A percentile compares a stretch with the other conserved stretches of the same genome.
Conservation (phyloP, 1,284 basidiomycete species). For the Dichomitus squalens region DNA sequence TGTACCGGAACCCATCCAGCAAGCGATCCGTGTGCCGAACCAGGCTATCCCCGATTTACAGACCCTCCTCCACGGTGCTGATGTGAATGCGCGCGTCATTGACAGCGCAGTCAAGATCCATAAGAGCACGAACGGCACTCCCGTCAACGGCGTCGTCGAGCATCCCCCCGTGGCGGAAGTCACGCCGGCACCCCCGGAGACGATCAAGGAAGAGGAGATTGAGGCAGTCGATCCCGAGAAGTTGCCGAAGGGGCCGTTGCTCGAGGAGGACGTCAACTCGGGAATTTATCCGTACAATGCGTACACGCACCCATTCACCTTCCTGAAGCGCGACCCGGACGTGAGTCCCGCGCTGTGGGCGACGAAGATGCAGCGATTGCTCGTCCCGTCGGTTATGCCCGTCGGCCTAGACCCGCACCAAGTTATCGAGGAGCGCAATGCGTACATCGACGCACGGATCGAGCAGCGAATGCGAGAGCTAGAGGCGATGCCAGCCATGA, state of each 20-base stretch:
- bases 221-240: slow-evolving; percentile 39
- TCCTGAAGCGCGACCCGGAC: slow-evolving; percentile 67
- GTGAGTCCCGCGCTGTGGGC: slow-evolving; percentile 61
- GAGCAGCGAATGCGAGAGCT: slow-evolving; percentile 90
- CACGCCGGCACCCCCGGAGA: slow-evolving; percentile 4
- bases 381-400: slow-evolving; percentile 91
- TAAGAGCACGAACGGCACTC: slow-evolving; percentile 49
- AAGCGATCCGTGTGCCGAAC: slow-evolving; percentile 72
- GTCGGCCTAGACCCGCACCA: slow-evolving; percentile 92
- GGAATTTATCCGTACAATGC: slow-evolving; percentile 96
- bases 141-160: slow-evolving; percentile 18
- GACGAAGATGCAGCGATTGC: slow-evolving; percentile 77
- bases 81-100: slow-evolving; percentile 64
- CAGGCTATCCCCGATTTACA: slow-evolving; percentile 64
- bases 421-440: slow-evolving; percentile 89
- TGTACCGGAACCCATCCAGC: slow-evolving; percentile 79
- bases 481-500: slow-evolving; percentile 81
- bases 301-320: slow-evolving; percentile 84
- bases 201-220: slow-evolving; percentile 25
- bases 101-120: slow-evolving; percentile 81
- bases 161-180: background rate
- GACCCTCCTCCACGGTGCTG: slow-evolving; percentile 59
- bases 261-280: slow-evolving; percentile 82
- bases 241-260: slow-evolving; percentile 66
- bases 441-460: slow-evolving; percentile 89